phyloP scores from a whole-genome alignment of 2,329 filamentous ascomycete species.

The Trichoderma breve region DNA sequence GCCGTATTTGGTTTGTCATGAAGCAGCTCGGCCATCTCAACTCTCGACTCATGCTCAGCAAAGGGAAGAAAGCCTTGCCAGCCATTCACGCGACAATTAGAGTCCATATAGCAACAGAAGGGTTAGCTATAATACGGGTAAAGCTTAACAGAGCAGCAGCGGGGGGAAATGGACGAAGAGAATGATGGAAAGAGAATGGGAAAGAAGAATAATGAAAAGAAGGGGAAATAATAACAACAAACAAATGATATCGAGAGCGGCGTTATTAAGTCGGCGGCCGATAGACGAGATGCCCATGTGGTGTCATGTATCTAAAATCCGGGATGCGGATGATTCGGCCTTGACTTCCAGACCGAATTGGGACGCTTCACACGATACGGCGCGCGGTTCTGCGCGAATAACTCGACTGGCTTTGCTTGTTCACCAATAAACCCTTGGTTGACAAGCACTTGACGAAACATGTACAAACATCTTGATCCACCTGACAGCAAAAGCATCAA shows the following conservation, averaged over 20 bases:
- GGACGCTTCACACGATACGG: background rate
- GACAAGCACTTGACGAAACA: background rate
- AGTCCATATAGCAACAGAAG: background rate
- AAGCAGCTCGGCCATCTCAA: background rate
- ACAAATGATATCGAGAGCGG: background rate
- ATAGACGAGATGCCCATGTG: background rate
- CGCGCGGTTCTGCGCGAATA: conserved; percentile 5
- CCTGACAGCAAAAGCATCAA: background rate
- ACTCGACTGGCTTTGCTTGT: background rate
- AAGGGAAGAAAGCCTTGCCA: background rate
- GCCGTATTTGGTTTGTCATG: conserved; percentile 6
- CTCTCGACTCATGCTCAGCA: background rate
- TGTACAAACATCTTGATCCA: background rate
- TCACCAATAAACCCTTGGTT: background rate
- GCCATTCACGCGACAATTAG: background rate
- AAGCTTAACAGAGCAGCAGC: background rate
- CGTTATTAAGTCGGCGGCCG: background rate
- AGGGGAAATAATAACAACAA: background rate
- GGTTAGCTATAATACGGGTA: background rate
- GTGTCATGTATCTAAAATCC: background rate
- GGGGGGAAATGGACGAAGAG: background rate
- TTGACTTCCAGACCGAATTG: background rate
- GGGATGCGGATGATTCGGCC: background rate
- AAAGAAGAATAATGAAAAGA: background rate
- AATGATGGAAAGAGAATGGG: background rate